These are phyloP conservation scores for Xylariomycetidae sp. DNA, from an alignment of 2,329 filamentous ascomycete species.

Conservation along the genomic window DNA sequence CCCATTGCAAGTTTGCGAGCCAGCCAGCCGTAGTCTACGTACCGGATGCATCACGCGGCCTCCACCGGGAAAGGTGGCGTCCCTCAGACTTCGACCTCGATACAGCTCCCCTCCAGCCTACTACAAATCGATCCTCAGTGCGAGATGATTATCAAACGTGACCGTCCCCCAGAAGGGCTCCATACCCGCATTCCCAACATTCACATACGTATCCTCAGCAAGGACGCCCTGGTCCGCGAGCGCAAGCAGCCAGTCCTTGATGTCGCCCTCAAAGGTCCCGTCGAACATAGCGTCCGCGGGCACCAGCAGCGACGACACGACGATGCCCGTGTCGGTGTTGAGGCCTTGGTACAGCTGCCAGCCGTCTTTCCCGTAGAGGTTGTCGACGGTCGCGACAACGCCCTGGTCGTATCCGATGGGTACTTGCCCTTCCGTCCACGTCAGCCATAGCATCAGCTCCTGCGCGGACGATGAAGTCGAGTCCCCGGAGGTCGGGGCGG, in stretches of 20 bases:
- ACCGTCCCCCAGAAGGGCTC: conserved; percentile 18
- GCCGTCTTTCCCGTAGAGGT: conserved; percentile 12
- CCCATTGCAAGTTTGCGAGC: too few relatives aligned
- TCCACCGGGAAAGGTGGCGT: too few relatives aligned
- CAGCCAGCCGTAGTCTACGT: too few relatives aligned
- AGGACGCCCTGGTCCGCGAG: conserved; percentile 15
- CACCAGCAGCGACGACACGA: conserved; percentile 14
- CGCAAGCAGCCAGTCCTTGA: conserved; percentile 16
- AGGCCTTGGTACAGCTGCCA: conserved; percentile 19
- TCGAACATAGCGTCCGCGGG: conserved; percentile 10
- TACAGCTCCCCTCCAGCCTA: too few relatives aligned
- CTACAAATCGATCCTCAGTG: neutral
- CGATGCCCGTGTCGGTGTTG: conserved; percentile 16
- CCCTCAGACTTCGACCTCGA: too few relatives aligned
- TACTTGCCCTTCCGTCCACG: conserved; percentile 17
- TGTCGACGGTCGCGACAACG: conserved; percentile 12
- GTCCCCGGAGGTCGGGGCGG: conserved; percentile 11
- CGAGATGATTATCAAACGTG: neutral
- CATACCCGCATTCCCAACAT: conserved; percentile 15
- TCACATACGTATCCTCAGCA: conserved; percentile 12
- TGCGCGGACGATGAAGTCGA: conserved; percentile 7
- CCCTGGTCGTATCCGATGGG: conserved; percentile 15
- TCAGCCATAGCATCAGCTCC: conserved; percentile 20
- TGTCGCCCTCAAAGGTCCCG: conserved; percentile 15
- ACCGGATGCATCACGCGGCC: too few relatives aligned